phyloP scores from a whole-genome alignment of 129 eudicot genomes.

The Tagetes erecta region DNA sequence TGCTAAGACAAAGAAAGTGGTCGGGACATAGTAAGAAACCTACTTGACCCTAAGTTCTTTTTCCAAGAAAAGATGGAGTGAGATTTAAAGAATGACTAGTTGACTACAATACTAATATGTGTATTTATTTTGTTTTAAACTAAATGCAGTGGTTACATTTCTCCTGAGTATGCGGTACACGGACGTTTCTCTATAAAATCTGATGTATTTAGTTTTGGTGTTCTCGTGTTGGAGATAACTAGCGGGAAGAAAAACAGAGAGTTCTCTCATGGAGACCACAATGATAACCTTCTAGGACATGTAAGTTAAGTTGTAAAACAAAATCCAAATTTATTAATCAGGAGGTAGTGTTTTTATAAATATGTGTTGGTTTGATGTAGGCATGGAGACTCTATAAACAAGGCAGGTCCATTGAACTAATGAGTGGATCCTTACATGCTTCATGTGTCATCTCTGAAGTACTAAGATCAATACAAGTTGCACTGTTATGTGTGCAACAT shows the following conservation, averaged over 20 bases:
- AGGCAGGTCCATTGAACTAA: slow-evolving; percentile 20
- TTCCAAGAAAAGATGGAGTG: background rate
- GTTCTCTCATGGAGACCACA: slow-evolving; percentile 28
- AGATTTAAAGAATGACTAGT: background rate
- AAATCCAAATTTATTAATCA: background rate
- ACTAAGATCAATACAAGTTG: background rate
- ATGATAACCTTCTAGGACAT: slow-evolving; percentile 52
- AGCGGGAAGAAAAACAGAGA: slow-evolving; percentile 37
- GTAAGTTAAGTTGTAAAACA: slow-evolving; percentile 32
- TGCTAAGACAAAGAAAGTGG: slow-evolving; percentile 34
- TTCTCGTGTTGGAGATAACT: slow-evolving; percentile 31
- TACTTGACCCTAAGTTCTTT: background rate
- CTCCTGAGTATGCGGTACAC: slow-evolving; percentile 37
- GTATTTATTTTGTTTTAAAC: background rate
- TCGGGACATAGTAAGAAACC: slow-evolving; percentile 50
- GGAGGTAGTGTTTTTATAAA: background rate
- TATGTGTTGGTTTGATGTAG: slow-evolving; percentile 14
- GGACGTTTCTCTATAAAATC: slow-evolving; percentile 35
- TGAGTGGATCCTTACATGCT: slow-evolving; percentile 1
- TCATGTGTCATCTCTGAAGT: background rate
- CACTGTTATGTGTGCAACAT: slow-evolving; percentile 1
- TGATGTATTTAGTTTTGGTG: slow-evolving; percentile 39
- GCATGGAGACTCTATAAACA: slow-evolving; percentile 35
- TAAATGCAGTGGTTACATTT: slow-evolving; percentile 30
- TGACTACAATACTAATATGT: slow-evolving; percentile 2